A percentile compares a stretch with the other conserved stretches of the same genome.
Evolutionary conservation across 768 basidiomycete genomes (phyloP).

Genomic region (Cubamyces sp.): DNA sequence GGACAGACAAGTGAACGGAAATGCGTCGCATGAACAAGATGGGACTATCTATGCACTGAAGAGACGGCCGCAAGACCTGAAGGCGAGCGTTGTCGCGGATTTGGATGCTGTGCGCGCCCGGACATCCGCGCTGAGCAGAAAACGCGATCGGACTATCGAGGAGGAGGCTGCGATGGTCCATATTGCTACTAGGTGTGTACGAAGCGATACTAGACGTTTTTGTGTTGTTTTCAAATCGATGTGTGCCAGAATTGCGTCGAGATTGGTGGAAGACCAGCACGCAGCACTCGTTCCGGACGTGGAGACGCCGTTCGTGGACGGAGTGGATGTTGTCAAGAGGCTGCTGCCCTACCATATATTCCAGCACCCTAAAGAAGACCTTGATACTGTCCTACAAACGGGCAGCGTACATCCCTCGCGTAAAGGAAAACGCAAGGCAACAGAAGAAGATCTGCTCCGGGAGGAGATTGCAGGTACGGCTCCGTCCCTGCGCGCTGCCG

Average conservation of each 20-base stretch:
- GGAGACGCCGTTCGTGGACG: slow-evolving; percentile 68
- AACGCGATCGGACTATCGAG: slow-evolving; percentile 49
- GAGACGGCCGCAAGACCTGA: slow-evolving; percentile 7
- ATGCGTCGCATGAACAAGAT: neutral
- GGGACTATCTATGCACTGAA: neutral
- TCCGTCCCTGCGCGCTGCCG: too few species aligned
- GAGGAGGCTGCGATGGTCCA: slow-evolving; percentile 53
- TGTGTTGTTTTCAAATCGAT: neutral
- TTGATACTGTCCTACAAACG: slow-evolving; percentile 34
- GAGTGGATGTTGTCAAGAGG: slow-evolving; percentile 66
- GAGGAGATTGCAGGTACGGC: slow-evolving; percentile 58
- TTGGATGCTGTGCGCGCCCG: slow-evolving; percentile 28
- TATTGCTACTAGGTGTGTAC: slow-evolving; percentile 53
- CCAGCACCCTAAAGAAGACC: slow-evolving; percentile 72
- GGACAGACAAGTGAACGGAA: slow-evolving; percentile 9
- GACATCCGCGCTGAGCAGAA: slow-evolving; percentile 16
- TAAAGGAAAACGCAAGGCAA: slow-evolving; percentile 71
- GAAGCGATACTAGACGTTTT: too few species aligned
- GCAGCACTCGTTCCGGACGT: slow-evolving; percentile 64
- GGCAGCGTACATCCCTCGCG: slow-evolving; percentile 24
- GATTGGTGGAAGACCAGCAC: slow-evolving; percentile 65
- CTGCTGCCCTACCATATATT: slow-evolving; percentile 82
- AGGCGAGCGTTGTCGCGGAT: slow-evolving; percentile 21
- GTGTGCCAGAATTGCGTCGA: slow-evolving; percentile 52
- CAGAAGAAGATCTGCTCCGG: slow-evolving; percentile 42